These are phyloP conservation scores for Magnusiomyces suaveolens DNA, from an alignment of 1,139 yeast genomes.

Conservation along the genomic window DNA sequence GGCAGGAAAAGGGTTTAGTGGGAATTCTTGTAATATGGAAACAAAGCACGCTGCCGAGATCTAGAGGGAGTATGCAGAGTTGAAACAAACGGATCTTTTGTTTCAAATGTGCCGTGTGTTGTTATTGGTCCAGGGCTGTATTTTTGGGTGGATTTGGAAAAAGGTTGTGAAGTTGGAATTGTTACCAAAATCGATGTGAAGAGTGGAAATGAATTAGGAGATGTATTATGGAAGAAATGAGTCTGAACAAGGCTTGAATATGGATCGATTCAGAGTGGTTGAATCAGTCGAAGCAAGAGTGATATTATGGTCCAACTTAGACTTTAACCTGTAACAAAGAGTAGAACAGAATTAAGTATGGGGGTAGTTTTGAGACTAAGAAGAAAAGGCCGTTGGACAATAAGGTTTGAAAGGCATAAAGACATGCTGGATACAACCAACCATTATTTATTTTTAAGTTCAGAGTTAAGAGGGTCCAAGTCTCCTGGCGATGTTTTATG, in stretches of 20 bases:
- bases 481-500: too few relatives aligned
- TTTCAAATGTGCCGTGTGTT: conserved; percentile 66
- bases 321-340: too few relatives aligned
- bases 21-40: conserved; percentile 37
- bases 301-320: too few relatives aligned
- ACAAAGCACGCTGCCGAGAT: conserved; percentile 42
- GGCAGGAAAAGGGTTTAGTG: conserved; percentile 22
- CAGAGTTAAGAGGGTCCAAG: too few relatives aligned
- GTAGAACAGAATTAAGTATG: too few relatives aligned
- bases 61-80: conserved; percentile 49
- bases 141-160: conserved; percentile 54
- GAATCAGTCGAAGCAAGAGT: not conserved
- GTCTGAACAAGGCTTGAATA: not conserved
- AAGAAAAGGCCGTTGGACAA: too few relatives aligned
- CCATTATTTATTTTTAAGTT: too few relatives aligned
- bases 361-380: too few relatives aligned
- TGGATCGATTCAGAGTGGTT: not conserved
- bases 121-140: conserved; percentile 54
- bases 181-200: conserved; percentile 60
- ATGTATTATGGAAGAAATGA: not conserved
- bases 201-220: conserved; percentile 37
- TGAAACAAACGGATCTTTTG: conserved; percentile 72
- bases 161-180: conserved; percentile 51
- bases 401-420: too few relatives aligned
- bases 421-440: too few relatives aligned